phyloP scores from a whole-genome alignment of 768 basidiomycete genomes.

The Amanita thiersii region DNA sequence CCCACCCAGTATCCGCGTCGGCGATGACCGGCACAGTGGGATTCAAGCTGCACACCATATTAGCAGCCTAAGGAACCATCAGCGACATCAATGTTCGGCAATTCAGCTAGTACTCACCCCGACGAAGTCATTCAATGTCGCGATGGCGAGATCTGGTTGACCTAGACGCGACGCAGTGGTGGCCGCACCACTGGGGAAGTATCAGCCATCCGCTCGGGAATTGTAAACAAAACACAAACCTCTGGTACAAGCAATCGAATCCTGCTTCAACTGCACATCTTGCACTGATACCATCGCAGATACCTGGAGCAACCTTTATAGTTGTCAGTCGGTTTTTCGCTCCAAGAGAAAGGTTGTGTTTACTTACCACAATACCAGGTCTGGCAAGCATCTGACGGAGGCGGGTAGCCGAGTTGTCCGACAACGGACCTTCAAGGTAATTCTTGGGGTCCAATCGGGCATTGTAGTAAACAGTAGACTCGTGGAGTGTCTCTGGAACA shows the following conservation, averaged over 20 bases:
- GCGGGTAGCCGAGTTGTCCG: slow-evolving; percentile 55
- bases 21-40: slow-evolving; percentile 42
- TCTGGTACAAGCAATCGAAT: slow-evolving; percentile 70
- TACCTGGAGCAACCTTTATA: slow-evolving; percentile 54
- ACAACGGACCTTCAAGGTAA: slow-evolving; percentile 58
- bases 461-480: slow-evolving; percentile 42
- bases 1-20: slow-evolving; percentile 48
- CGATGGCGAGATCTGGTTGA: slow-evolving; percentile 47
- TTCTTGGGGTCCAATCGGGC: slow-evolving; percentile 60
- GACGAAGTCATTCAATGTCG: slow-evolving; percentile 46
- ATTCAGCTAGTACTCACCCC: slow-evolving; percentile 20
- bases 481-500: neutral
- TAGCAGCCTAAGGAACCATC: slow-evolving; percentile 24
- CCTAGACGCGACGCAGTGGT: slow-evolving; percentile 50
- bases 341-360: neutral
- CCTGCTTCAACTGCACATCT: slow-evolving; percentile 68
- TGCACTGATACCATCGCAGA: slow-evolving; percentile 68
- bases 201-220: neutral
- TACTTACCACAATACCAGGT: slow-evolving; percentile 61
- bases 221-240: slow-evolving; percentile 21
- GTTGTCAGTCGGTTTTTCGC: neutral
- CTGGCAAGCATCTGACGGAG: slow-evolving; percentile 56
- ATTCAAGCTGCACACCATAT: slow-evolving; percentile 40
- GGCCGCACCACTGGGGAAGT: slow-evolving; percentile 26
- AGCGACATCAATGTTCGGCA: neutral